Evolutionary conservation across 2,329 filamentous ascomycete genomes (phyloP), one percentile per base, ranked within the genome.

Genomic region (Paecilomyces niveus): DNA sequence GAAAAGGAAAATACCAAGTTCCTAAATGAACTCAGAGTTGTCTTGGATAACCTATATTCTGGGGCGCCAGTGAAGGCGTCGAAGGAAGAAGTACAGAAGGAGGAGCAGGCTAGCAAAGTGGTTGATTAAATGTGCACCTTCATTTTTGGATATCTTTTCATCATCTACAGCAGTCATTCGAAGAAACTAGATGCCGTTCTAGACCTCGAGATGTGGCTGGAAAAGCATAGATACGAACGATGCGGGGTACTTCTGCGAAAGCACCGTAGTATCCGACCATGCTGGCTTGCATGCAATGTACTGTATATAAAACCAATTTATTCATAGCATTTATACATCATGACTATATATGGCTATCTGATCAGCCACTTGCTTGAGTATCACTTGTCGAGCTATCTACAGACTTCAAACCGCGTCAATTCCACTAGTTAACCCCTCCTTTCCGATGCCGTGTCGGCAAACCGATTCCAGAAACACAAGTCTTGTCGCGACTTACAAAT

Each of bases 1-100:
- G 89, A 95, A 72, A 77, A 84, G 1, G 94, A 99, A 75, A 90
- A 95, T 8, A 87, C 87, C 26, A 82, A 87, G 59, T 90, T 97
- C 69, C 71, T 99, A 65, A 76, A 78, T 21, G 87, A 92, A 65
- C 74, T 97, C 22, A 78, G 77, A 64, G 61, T 71, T 62, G 75
- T 86, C 62, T 60, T 86, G 69, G 64, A 74, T 68, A 70, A 81
- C 53, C 68, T 85, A 7, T 78, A 80, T 64, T 64, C 69, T n/a
- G 75, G 75, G 55, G 68, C 51, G 58, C 68, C 58, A 56, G 69
- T 65, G 53, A 63, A 70, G 49, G 74, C 67, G 15, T 64, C 67
- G 57, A 67, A 64, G 58, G 67, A 75, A 11, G 78, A 81, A 63
- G 70, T 75, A 61, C 67, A 68, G 60, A 80, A 77, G 64, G 80